A percentile compares a stretch with the other conserved stretches of the same genome.
These are phyloP conservation scores for Kalmusia sp. DNA, from an alignment of 2,329 filamentous ascomycete species.

Conservation along the genomic window DNA sequence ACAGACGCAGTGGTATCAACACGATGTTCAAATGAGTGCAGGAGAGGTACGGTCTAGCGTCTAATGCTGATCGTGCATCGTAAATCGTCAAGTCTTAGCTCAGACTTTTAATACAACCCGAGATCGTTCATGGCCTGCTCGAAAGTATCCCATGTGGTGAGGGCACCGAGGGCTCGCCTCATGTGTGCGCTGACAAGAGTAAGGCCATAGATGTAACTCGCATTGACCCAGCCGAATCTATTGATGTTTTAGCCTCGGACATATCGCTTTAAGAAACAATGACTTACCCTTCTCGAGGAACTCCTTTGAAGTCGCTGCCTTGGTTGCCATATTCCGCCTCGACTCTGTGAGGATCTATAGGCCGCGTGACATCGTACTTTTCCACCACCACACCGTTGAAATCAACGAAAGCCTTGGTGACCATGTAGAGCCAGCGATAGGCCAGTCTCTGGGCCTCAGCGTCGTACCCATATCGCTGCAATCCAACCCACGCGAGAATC, in stretches of 20 bases:
- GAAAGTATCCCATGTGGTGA: constrained; percentile 87
- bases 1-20: background rate
- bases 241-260: constrained; percentile 29
- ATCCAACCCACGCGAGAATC: constrained; percentile 94
- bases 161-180: constrained; percentile 83
- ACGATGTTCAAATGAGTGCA: constrained; percentile 1
- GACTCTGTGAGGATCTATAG: constrained; percentile 89
- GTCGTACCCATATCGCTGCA: constrained; percentile 89
- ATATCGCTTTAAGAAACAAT: too few relatives aligned
- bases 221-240: constrained; percentile 98
- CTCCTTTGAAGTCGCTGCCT: constrained; percentile 91
- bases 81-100: constrained; percentile 5
- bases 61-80: constrained; percentile 8
- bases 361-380: constrained; percentile 95
- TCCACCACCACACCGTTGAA: constrained; percentile 98
- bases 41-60: background rate
- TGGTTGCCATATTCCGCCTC: constrained; percentile 99
- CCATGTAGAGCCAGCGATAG: constrained; percentile 98
- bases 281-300: constrained; percentile 92
- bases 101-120: constrained; percentile 27
- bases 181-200: constrained; percentile 89
- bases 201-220: constrained; percentile 93
- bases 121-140: constrained; percentile 65
- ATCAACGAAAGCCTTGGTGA: constrained; percentile 97
- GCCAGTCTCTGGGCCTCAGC: constrained; percentile 88